Evolutionary conservation across 2,329 filamentous ascomycete genomes (phyloP).

Genomic region (Fusarium camptoceras): DNA sequence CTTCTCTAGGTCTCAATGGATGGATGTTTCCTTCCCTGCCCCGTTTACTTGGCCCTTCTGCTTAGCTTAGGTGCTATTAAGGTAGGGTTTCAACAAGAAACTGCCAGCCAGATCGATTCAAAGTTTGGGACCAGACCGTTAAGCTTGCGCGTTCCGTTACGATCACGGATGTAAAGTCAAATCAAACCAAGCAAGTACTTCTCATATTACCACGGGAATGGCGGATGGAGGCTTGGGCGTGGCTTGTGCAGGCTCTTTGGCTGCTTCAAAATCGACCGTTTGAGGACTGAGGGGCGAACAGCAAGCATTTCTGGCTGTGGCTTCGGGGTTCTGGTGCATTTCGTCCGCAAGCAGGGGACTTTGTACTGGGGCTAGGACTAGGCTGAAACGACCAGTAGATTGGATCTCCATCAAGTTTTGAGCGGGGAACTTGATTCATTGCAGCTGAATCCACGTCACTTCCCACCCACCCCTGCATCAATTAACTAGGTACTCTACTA

Average conservation of each 20-base stretch:
- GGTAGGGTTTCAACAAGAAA: conserved; percentile 33
- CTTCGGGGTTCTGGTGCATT: conserved; percentile 30
- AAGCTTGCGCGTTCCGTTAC: conserved; percentile 16
- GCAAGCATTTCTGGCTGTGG: conserved; percentile 44
- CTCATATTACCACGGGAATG: conserved; percentile 29
- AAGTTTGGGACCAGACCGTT: conserved; percentile 31
- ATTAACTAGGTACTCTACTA: conserved; percentile 3
- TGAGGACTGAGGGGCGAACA: conserved; percentile 6
- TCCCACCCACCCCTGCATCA: conserved; percentile 11
- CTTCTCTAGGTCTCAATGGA: neutral
- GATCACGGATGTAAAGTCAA: conserved; percentile 8
- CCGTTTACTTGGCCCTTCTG: neutral
- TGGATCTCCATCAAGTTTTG: conserved; percentile 25
- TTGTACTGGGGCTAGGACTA: conserved; percentile 15
- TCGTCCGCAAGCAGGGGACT: conserved; percentile 36
- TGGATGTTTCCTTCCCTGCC: conserved; percentile 9
- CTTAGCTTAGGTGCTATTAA: neutral
- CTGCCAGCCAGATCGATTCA: conserved; percentile 21
- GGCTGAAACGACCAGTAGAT: conserved; percentile 45
- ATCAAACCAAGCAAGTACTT: conserved; percentile 23
- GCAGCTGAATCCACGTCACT: conserved; percentile 43
- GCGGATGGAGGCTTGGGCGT: conserved; percentile 30
- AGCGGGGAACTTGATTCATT: conserved; percentile 23
- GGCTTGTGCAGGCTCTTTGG: conserved; percentile 23
- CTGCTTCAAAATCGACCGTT: neutral